These are phyloP conservation scores for Arthroderma sp. DNA, from an alignment of 2,329 filamentous ascomycete genomes.

Conservation along the genomic window DNA sequence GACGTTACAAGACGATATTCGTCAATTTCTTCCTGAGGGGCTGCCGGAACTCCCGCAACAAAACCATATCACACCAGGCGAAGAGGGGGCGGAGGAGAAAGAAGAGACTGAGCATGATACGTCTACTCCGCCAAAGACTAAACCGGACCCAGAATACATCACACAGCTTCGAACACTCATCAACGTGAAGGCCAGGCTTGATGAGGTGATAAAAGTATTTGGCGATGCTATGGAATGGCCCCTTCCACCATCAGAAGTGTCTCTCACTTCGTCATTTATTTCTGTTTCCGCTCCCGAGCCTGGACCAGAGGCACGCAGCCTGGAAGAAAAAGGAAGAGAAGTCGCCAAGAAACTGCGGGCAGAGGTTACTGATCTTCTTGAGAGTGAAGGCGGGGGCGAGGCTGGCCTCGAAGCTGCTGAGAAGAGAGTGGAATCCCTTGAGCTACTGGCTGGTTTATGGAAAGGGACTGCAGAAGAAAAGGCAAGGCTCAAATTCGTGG, in stretches of 20 bases:
- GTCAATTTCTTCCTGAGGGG: conserved; percentile 52
- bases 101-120: neutral
- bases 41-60: conserved; percentile 10
- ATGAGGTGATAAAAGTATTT: conserved; percentile 80
- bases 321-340: conserved; percentile 76
- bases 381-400: conserved; percentile 44
- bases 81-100: conserved; percentile 2
- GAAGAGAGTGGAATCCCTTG: conserved; percentile 61
- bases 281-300: conserved; percentile 78
- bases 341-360: conserved; percentile 54
- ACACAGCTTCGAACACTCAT: conserved; percentile 69
- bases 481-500: conserved; percentile 67
- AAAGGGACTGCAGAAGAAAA: conserved; percentile 93
- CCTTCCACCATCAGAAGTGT: conserved; percentile 75
- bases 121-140: neutral
- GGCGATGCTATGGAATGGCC: conserved; percentile 94
- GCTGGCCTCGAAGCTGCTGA: conserved; percentile 56
- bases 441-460: conserved; percentile 69
- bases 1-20: conserved; percentile 56
- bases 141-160: conserved; percentile 52
- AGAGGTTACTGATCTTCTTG: conserved; percentile 58
- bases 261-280: conserved; percentile 71
- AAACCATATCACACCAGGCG: neutral
- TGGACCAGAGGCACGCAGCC: conserved; percentile 51
- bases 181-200: conserved; percentile 68